Conservation (phyloP, 805 yeast species). For the Candida taoyuanica region DNA sequence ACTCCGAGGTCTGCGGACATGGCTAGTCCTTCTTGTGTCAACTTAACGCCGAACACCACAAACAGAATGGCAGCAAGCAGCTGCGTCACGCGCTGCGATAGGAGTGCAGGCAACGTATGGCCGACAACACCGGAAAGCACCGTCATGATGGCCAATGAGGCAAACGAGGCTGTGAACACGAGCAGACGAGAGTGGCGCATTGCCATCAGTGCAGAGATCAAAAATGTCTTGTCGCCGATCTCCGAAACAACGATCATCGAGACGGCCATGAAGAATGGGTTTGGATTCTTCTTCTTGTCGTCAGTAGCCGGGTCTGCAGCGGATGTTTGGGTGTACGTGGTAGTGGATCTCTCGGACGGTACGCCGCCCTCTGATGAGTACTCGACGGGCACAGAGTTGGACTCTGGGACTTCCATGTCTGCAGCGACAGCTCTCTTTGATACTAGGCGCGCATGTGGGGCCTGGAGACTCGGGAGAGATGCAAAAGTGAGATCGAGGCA, state of each 20-base stretch:
- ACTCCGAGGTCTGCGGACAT: slow-evolving; percentile 85
- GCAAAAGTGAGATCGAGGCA: slow-evolving; percentile 4
- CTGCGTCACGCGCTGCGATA: slow-evolving; percentile 77
- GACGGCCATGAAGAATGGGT: slow-evolving; percentile 68
- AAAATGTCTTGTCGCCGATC: slow-evolving; percentile 94
- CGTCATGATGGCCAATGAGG: slow-evolving; percentile 87
- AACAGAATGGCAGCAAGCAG: slow-evolving; percentile 78
- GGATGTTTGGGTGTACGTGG: neutral
- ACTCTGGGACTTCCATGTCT: slow-evolving; percentile 21
- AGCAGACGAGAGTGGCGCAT: slow-evolving; percentile 83
- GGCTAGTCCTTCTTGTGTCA: slow-evolving; percentile 73
- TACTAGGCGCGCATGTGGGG: slow-evolving; percentile 9
- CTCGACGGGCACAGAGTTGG: slow-evolving; percentile 23
- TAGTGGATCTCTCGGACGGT: slow-evolving; percentile 2
- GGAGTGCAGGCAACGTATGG: slow-evolving; percentile 78
- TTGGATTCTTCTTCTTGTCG: slow-evolving; percentile 2
- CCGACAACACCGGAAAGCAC: slow-evolving; percentile 87
- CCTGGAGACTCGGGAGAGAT: neutral
- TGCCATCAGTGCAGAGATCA: slow-evolving; percentile 96
- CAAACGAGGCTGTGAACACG: slow-evolving; percentile 85
- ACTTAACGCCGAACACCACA: slow-evolving; percentile 72
- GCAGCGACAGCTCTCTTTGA: slow-evolving; percentile 22
- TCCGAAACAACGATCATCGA: slow-evolving; percentile 95
- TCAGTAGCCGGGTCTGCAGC: neutral
- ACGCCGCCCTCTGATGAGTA: slow-evolving; percentile 2